These are phyloP conservation scores for Teunomyces tritomae DNA, from an alignment of 805 yeast species.

Conservation along the genomic window DNA sequence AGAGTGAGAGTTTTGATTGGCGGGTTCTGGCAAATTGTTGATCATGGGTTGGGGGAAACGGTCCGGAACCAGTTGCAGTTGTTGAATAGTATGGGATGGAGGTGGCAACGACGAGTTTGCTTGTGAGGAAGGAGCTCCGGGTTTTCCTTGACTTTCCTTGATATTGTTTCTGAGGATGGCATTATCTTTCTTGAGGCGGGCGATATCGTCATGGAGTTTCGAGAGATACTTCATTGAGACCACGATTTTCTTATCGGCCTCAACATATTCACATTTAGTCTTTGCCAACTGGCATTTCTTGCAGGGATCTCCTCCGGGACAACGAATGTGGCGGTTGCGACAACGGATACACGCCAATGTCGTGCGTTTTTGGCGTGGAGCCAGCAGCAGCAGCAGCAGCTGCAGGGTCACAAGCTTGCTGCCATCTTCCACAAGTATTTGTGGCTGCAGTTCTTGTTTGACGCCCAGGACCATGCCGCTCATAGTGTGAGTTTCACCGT, in stretches of 20 bases:
- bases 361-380: constrained; percentile 23
- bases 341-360: constrained; percentile 61
- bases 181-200: constrained; percentile 64
- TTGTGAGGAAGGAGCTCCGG: neutral
- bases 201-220: constrained; percentile 65
- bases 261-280: constrained; percentile 65
- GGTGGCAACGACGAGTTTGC: constrained; percentile 2
- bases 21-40: neutral
- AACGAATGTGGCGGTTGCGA: constrained; percentile 67
- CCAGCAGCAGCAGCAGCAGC: neutral
- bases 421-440: neutral
- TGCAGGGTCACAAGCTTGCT: neutral
- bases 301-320: constrained; percentile 80
- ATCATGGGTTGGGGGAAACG: neutral
- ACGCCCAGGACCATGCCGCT: constrained; percentile 8
- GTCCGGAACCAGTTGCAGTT: constrained; percentile 6
- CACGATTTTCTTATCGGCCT: constrained; percentile 69
- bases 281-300: constrained; percentile 55
- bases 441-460: neutral
- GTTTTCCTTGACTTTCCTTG: constrained; percentile 23
- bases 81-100: constrained; percentile 8
- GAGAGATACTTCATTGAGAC: constrained; percentile 69
- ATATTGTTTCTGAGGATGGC: constrained; percentile 48
- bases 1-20: constrained; percentile 3
- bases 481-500: constrained; percentile 1